Evolutionary conservation across 352 stramenopile species (phyloP).

Genomic region (Phytopythium cucurbitacearum): DNA sequence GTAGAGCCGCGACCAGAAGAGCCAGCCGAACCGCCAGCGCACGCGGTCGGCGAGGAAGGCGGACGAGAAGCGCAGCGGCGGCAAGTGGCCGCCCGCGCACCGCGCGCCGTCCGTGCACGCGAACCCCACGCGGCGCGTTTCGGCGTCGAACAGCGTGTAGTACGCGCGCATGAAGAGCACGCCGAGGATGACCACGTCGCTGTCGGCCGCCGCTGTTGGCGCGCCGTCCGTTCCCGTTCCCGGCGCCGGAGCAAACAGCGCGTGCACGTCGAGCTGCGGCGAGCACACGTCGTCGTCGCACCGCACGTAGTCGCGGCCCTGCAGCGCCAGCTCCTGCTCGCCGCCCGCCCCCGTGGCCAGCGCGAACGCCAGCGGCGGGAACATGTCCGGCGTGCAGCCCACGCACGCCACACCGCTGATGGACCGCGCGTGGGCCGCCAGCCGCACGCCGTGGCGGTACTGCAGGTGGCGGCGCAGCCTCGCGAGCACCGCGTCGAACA

Average conservation of each 20-base stretch:
- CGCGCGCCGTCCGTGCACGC: slow-evolving; percentile 24
- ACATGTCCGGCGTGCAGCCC: slow-evolving; percentile 43
- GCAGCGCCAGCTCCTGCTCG: slow-evolving; percentile 32
- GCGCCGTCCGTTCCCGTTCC: slow-evolving; percentile 8
- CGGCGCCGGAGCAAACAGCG: slow-evolving; percentile 21
- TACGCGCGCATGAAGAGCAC: slow-evolving; percentile 66
- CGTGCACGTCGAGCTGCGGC: slow-evolving; percentile 53
- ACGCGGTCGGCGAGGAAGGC: slow-evolving; percentile 14
- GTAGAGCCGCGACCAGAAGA: slow-evolving; percentile 38
- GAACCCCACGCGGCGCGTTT: slow-evolving; percentile 32
- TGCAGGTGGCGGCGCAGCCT: slow-evolving; percentile 34
- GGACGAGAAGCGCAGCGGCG: slow-evolving; percentile 36
- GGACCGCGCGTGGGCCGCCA: slow-evolving; percentile 17
- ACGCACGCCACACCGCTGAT: slow-evolving; percentile 41
- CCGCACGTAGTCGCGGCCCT: slow-evolving; percentile 58
- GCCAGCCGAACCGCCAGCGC: slow-evolving; percentile 16
- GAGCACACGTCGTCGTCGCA: slow-evolving; percentile 51
- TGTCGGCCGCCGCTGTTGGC: slow-evolving; percentile 3
- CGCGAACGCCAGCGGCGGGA: slow-evolving; percentile 44
- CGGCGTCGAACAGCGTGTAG: slow-evolving; percentile 60
- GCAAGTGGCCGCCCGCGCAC: slow-evolving; percentile 29
- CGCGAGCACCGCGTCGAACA: slow-evolving; percentile 36
- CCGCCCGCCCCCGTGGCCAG: slow-evolving; percentile 13
- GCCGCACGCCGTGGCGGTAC: slow-evolving; percentile 12
- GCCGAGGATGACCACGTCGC: slow-evolving; percentile 46